Evolutionary conservation across 305 asterid species (phyloP), one percentile per base, ranked within the genome.

Genomic region (Solanum hybrid): DNA sequence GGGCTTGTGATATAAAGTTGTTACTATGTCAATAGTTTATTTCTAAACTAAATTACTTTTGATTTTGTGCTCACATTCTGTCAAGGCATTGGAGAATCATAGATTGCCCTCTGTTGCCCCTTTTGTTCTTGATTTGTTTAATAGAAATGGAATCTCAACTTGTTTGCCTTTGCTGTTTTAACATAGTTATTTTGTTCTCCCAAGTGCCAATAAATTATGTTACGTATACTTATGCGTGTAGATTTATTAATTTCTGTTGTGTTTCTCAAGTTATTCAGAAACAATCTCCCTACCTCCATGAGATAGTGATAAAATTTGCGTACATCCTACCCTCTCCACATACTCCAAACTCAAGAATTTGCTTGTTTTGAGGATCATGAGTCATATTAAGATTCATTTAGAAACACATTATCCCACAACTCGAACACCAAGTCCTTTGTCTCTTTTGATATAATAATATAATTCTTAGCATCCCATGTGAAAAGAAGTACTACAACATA

Each of bases 1-100:
- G 76, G 87, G 87, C 46, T 31, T 85, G 27, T 56, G 87, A 51
- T 84, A 85, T 35, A 85, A 85, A 85, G 22, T 85, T 51, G 86
- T 51, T 85, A 71, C 77, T 71, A 31, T 56, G 88, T 51, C 32
- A 31, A 56, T 85, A 85, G 88, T 85, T 85, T 20, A 32, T 85
- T 85, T 20, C 20, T 10, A 56, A 4, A 85, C 20, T 10, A 56
- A 4, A 31, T 56, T 29, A 4, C 75, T 56, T 82, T 56, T 85
- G 46, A 22, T 85, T 51, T 85, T 85, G 51, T 85, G 77, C 75
- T 85, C 77, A 85, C 76, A 56, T 32, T 38, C 17, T 20, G 87
- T 32, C 0, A 31, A 56, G 88, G 46, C 88, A 85, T 85, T 85
- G 77, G 76, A 31, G 88, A 31, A 51, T 85, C 4, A 56, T 32